Percentiles rank a stretch among this genome's conserved stretches.
Conservation (phyloP, 768 basidiomycete species). For the Serpula lacrymans region DNA sequence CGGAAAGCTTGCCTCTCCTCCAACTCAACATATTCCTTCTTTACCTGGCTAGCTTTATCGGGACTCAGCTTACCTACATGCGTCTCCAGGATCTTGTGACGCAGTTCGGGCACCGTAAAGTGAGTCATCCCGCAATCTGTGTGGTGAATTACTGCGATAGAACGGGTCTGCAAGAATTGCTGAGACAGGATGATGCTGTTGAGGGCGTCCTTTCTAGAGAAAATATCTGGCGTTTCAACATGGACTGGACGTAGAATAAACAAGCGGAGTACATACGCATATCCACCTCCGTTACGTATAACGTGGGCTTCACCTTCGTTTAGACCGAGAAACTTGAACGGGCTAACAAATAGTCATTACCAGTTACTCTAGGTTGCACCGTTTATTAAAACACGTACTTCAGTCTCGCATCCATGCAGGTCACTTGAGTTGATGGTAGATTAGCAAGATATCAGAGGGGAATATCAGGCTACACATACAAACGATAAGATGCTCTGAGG, state of each 20-base stretch:
- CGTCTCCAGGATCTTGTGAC: slow-evolving; percentile 45
- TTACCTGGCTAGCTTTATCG: slow-evolving; percentile 27
- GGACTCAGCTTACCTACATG: too few relatives aligned
- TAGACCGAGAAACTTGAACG: slow-evolving; percentile 56
- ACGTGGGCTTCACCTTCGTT: slow-evolving; percentile 68
- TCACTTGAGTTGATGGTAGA: slow-evolving; percentile 34
- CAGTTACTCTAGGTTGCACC: background rate
- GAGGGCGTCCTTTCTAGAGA: slow-evolving; percentile 47
- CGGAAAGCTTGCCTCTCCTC: too few relatives aligned
- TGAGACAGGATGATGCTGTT: slow-evolving; percentile 70
- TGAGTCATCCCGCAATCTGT: slow-evolving; percentile 73
- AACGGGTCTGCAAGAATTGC: slow-evolving; percentile 64
- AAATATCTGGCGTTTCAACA: background rate
- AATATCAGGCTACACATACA: slow-evolving; percentile 27
- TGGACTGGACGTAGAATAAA: too few relatives aligned
- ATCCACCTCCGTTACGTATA: slow-evolving; percentile 71
- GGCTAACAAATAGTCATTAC: slow-evolving; percentile 32
- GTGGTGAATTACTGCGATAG: slow-evolving; percentile 69
- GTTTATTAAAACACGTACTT: slow-evolving; percentile 40
- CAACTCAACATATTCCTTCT: slow-evolving; percentile 49
- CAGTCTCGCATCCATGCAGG: slow-evolving; percentile 75
- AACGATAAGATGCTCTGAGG: slow-evolving; percentile 38
- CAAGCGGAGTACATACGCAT: slow-evolving; percentile 57
- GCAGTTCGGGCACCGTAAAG: slow-evolving; percentile 51
- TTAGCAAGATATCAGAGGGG: slow-evolving; percentile 3